phyloP scores from a whole-genome alignment of 2,329 filamentous ascomycete species.

The Penicillium frequentans region DNA sequence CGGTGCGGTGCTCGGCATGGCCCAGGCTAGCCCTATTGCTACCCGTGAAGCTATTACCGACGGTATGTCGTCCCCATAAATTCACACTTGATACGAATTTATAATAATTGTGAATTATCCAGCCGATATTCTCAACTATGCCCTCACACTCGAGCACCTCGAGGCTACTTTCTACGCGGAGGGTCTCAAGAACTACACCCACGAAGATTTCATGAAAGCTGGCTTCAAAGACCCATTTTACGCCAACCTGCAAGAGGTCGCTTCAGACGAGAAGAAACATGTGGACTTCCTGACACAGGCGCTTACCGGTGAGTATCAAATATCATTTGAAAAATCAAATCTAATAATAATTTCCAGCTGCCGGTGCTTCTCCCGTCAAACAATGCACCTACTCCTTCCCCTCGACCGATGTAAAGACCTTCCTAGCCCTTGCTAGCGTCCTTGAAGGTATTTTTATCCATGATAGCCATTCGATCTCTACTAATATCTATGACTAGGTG shows the following conservation, averaged over 20 bases:
- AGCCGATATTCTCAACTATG: slow-evolving; percentile 25
- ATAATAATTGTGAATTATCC: background rate
- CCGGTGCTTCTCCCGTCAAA: slow-evolving; percentile 52
- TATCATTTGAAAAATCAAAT: background rate
- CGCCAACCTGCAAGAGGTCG: slow-evolving; percentile 58
- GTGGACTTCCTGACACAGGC: slow-evolving; percentile 56
- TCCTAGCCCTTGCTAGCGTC: slow-evolving; percentile 54
- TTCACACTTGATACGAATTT: background rate
- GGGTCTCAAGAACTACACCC: slow-evolving; percentile 58
- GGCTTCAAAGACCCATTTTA: slow-evolving; percentile 57
- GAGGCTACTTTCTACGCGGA: slow-evolving; percentile 65
- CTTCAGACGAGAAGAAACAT: slow-evolving; percentile 58
- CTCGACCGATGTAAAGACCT: slow-evolving; percentile 49
- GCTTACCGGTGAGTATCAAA: slow-evolving; percentile 23
- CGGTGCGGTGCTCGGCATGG: background rate
- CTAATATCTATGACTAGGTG: slow-evolving; percentile 17
- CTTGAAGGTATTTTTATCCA: slow-evolving; percentile 46
- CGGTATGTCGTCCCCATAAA: background rate
- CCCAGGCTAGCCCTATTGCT: background rate
- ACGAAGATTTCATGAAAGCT: slow-evolving; percentile 53
- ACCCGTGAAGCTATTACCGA: background rate
- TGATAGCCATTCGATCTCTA: background rate
- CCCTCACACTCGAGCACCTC: slow-evolving; percentile 51
- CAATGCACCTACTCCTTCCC: slow-evolving; percentile 60
- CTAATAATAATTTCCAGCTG: slow-evolving; percentile 23